These are phyloP conservation scores for Neonectria magnoliae DNA, from an alignment of 2,329 filamentous ascomycete species.

Conservation along the genomic window DNA sequence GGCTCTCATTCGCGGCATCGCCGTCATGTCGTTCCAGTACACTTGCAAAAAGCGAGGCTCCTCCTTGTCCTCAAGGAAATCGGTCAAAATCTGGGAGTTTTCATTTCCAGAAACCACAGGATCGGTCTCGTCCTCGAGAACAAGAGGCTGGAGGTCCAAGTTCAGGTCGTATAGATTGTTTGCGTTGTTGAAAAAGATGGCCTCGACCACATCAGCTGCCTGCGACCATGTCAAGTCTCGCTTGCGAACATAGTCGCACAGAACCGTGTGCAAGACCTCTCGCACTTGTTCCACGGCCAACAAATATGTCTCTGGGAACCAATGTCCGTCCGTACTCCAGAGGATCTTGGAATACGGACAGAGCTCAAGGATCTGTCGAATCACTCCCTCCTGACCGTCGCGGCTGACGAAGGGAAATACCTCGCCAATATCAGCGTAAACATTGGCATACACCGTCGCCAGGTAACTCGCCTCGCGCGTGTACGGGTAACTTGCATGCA, in stretches of 20 bases:
- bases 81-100: conserved; percentile 25
- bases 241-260: conserved; percentile 73
- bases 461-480: conserved; percentile 82
- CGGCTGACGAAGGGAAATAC: conserved; percentile 83
- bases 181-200: conserved; percentile 80
- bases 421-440: conserved; percentile 84
- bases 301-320: conserved; percentile 81
- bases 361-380: conserved; percentile 79
- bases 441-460: conserved; percentile 79
- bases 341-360: conserved; percentile 79
- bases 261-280: conserved; percentile 73
- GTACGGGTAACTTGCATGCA: conserved; percentile 86
- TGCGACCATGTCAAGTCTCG: conserved; percentile 69
- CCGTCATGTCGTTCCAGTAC: conserved; percentile 84
- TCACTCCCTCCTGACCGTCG: conserved; percentile 76
- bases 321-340: conserved; percentile 84
- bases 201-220: conserved; percentile 70
- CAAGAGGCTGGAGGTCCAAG: conserved; percentile 51
- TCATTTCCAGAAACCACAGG: conserved; percentile 14
- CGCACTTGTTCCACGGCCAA: conserved; percentile 78
- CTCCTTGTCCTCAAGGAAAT: conserved; percentile 59
- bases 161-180: conserved; percentile 77
- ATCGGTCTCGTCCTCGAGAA: conserved; percentile 11
- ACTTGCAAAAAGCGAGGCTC: conserved; percentile 74
- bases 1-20: conserved; percentile 71